Conservation (phyloP, 176 grass and related monocot species). For the Musa schizocarpa region DNA sequence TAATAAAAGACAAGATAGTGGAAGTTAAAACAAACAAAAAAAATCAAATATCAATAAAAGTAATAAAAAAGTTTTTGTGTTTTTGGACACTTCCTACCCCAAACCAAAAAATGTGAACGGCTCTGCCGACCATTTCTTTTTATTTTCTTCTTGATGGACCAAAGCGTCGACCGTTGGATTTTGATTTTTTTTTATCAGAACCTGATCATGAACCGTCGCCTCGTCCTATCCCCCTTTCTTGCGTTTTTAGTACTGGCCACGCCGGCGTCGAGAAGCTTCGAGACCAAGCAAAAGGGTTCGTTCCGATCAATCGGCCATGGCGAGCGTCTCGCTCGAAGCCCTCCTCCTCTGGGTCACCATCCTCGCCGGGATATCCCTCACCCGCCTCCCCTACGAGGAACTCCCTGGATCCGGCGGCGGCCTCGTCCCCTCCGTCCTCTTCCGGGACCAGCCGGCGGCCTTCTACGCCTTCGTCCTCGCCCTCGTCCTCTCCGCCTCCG, state of each 20-base stretch:
- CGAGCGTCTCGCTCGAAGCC: not conserved
- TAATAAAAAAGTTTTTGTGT: too few species aligned
- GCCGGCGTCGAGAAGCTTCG: not conserved
- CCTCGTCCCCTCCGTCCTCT: constrained; percentile 1
- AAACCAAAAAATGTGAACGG: too few species aligned
- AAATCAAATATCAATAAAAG: too few species aligned
- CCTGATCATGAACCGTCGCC: too few species aligned
- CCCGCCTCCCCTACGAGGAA: constrained; percentile 12
- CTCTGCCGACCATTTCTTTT: too few species aligned
- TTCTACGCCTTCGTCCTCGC: constrained; percentile 6
- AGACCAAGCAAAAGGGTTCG: not conserved
- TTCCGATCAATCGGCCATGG: not conserved
- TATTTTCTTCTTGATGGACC: too few species aligned
- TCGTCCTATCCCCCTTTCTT: too few species aligned
- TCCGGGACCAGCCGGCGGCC: not conserved
- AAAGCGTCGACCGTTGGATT: not conserved
- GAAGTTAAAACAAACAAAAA: too few species aligned
- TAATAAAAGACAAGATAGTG: too few species aligned
- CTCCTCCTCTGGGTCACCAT: not conserved
- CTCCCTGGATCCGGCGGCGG: not conserved
- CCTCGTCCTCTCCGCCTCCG: constrained; percentile 1
- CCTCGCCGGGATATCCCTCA: not conserved
- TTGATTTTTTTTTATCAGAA: not conserved
- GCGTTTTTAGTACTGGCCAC: not conserved
- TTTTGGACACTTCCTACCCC: too few species aligned